Percentiles rank a stretch among this genome's conserved stretches.
Evolutionary conservation across 805 yeast genomes (phyloP).

Genomic region (Cyberlindnera mississippiensis): DNA sequence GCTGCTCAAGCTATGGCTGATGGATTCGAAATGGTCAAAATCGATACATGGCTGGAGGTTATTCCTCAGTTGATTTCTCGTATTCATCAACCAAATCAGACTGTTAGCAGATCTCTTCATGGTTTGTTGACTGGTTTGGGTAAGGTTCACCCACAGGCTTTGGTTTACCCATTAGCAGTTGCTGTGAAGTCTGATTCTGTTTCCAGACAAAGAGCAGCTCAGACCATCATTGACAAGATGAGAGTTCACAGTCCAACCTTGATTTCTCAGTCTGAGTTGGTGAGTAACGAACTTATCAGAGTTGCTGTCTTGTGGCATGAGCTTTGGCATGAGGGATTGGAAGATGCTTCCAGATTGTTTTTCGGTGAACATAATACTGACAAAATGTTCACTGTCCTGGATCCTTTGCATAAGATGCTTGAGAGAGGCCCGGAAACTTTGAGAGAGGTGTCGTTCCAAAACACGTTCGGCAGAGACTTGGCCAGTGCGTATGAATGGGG

Average conservation of each 20-base stretch:
- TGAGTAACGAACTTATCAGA: slow-evolving; percentile 88
- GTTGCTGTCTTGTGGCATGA: slow-evolving; percentile 98
- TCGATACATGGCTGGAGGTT: slow-evolving; percentile 94
- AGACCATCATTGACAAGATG: slow-evolving; percentile 88
- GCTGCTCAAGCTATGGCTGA: slow-evolving; percentile 88
- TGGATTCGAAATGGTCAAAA: slow-evolving; percentile 83
- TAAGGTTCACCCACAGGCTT: slow-evolving; percentile 94
- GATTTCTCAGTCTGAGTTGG: slow-evolving; percentile 90
- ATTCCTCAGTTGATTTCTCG: slow-evolving; percentile 94
- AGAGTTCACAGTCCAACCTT: slow-evolving; percentile 77
- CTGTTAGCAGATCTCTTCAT: slow-evolving; percentile 74
- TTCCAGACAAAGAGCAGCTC: slow-evolving; percentile 87
- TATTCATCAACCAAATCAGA: slow-evolving; percentile 89
- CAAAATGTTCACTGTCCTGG: slow-evolving; percentile 87
- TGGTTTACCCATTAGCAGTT: slow-evolving; percentile 92
- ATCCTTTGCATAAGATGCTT: slow-evolving; percentile 82
- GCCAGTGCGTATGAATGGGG: slow-evolving; percentile 95
- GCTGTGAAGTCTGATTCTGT: slow-evolving; percentile 92
- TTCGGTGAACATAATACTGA: slow-evolving; percentile 94
- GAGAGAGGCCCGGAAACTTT: slow-evolving; percentile 88
- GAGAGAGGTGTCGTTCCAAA: slow-evolving; percentile 87
- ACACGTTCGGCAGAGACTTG: slow-evolving; percentile 89
- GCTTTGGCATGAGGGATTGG: slow-evolving; percentile 96
- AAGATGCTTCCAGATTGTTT: slow-evolving; percentile 90
- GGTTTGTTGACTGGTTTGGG: slow-evolving; percentile 85